Evolutionary conservation across 257 asterid species (phyloP).

Genomic region (Solanum appendiculatum): DNA sequence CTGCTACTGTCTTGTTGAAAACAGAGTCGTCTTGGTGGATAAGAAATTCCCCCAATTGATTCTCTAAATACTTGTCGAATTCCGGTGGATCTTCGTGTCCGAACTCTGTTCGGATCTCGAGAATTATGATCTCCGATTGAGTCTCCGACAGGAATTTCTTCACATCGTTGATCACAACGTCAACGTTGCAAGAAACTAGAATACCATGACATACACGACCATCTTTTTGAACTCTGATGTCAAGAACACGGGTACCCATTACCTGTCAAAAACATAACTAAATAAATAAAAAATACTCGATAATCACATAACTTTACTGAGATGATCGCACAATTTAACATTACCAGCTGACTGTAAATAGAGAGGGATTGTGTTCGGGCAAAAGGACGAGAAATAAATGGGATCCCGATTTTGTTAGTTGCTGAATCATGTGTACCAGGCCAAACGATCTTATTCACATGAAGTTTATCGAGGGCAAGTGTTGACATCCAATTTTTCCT

Average conservation of each 20-base stretch:
- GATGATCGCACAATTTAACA: not conserved
- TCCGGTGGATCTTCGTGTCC: constrained; percentile 88
- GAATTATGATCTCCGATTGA: constrained; percentile 53
- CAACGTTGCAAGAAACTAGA: constrained; percentile 44
- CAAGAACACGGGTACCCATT: constrained; percentile 61
- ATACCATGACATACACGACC: constrained; percentile 76
- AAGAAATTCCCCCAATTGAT: constrained; percentile 54
- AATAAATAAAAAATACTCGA: not conserved
- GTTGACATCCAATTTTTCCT: constrained; percentile 71
- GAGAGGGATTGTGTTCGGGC: constrained; percentile 77
- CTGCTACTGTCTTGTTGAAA: constrained; percentile 46
- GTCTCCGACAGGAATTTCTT: constrained; percentile 61
- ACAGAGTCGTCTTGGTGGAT: constrained; percentile 67
- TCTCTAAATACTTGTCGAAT: constrained; percentile 51
- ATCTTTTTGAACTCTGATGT: constrained; percentile 72
- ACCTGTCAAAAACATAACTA: not conserved
- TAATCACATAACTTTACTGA: not conserved
- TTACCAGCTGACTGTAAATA: constrained; percentile 52
- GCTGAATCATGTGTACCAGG: constrained; percentile 98
- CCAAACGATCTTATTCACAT: constrained; percentile 70
- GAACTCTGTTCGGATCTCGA: constrained; percentile 79
- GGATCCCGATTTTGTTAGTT: constrained; percentile 73
- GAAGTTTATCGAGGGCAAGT: constrained; percentile 38
- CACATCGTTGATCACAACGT: constrained; percentile 49
- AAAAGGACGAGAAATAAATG: constrained; percentile 55